phyloP scores from a whole-genome alignment of 2,329 filamentous ascomycete species.

The Clonostachys byssicola region DNA sequence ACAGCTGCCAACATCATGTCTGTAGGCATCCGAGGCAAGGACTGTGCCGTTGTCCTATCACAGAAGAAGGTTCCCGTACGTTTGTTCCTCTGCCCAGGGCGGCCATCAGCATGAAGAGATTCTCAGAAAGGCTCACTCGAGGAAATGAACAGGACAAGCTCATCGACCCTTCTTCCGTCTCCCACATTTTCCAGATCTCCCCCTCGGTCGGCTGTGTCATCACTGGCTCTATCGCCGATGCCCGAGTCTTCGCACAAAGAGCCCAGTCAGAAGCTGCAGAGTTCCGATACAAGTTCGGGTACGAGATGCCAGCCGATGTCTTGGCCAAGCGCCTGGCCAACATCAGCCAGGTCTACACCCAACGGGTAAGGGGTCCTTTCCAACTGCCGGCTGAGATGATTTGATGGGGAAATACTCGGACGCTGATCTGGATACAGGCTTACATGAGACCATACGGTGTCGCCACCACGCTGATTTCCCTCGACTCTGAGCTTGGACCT shows the following conservation, averaged over 20 bases:
- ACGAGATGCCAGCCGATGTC: conserved; percentile 98
- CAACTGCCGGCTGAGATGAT: neutral
- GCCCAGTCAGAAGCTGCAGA: conserved; percentile 95
- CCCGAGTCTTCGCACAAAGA: conserved; percentile 85
- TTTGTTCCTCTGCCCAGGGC: conserved; percentile 7
- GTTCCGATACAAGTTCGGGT: conserved; percentile 97
- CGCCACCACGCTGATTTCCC: conserved; percentile 88
- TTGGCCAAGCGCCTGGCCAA: conserved; percentile 96
- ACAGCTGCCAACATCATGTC: conserved; percentile 99
- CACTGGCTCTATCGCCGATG: conserved; percentile 97
- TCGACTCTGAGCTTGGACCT: conserved; percentile 88
- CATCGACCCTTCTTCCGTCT: conserved; percentile 94
- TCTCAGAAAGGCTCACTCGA: neutral
- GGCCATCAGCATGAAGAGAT: no score
- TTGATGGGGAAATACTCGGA: neutral
- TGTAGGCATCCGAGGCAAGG: conserved; percentile 90
- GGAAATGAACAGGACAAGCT: conserved; percentile 76
- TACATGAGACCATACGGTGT: conserved; percentile 98
- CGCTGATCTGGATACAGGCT: conserved; percentile 42
- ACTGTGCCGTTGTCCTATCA: conserved; percentile 93
- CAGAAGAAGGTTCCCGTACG: conserved; percentile 99
- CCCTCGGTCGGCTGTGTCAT: conserved; percentile 97
- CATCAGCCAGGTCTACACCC: conserved; percentile 98
- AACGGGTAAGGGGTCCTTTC: conserved; percentile 62
- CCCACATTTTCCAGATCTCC: conserved; percentile 95